These are phyloP conservation scores for Erysimum cheiri DNA, from an alignment of 441 rosid genomes.

Conservation along the genomic window DNA sequence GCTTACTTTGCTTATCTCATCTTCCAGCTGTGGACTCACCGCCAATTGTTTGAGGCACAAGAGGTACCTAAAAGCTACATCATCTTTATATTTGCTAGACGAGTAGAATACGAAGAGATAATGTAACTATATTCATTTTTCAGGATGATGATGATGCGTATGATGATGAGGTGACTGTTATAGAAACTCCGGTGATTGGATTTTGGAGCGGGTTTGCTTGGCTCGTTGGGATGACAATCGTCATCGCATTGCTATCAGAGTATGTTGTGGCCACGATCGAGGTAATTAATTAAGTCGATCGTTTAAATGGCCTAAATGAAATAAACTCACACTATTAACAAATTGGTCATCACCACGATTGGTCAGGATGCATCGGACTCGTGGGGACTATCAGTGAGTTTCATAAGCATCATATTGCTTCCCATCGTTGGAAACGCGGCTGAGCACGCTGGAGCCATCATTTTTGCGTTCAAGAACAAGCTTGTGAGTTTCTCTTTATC, in stretches of 20 bases:
- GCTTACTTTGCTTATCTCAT: slow-evolving; percentile 68
- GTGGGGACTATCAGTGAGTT: slow-evolving; percentile 71
- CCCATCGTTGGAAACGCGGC: slow-evolving; percentile 81
- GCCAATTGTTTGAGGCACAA: slow-evolving; percentile 70
- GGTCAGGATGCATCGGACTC: slow-evolving; percentile 79
- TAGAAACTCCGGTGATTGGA: slow-evolving; percentile 72
- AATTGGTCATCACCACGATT: not conserved
- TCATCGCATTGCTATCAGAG: slow-evolving; percentile 80
- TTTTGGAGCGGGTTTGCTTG: slow-evolving; percentile 83
- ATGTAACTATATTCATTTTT: not conserved
- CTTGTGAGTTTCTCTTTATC: slow-evolving; percentile 37
- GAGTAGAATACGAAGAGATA: not conserved
- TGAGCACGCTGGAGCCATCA: slow-evolving; percentile 74
- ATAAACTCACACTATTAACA: not conserved
- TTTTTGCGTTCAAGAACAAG: slow-evolving; percentile 68
- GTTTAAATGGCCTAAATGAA: not conserved
- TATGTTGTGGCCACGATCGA: slow-evolving; percentile 86
- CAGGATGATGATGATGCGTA: slow-evolving; percentile 56
- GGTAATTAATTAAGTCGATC: slow-evolving; percentile 44
- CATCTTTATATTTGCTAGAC: not conserved
- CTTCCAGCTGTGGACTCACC: slow-evolving; percentile 80
- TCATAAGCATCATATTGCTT: slow-evolving; percentile 60
- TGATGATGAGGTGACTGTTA: slow-evolving; percentile 44
- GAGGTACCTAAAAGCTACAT: slow-evolving; percentile 46
- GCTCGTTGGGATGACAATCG: slow-evolving; percentile 81